Evolutionary conservation across 2,329 filamentous ascomycete genomes (phyloP), one percentile per base, ranked within the genome.

Genomic region (Simplicillium aogashimaense): DNA sequence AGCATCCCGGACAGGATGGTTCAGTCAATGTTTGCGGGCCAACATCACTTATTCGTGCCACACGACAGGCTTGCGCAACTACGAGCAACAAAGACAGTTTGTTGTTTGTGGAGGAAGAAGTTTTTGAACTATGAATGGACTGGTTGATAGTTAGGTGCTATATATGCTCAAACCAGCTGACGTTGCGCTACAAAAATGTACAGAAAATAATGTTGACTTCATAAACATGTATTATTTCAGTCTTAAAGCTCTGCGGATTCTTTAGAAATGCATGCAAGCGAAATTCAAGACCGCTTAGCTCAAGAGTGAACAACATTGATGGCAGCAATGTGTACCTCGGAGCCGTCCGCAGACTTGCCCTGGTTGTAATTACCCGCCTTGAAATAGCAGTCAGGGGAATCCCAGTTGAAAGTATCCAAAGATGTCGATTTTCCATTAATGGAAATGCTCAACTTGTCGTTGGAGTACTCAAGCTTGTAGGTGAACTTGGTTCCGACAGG

Each of bases 351-450:
- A 4, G 36, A 38, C 36, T 38, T 38, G 15, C 36, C 36, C 29
- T 38, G 36, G 29, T 38, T 38, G 12, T 38, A 38, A 20, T 38
- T 38, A 12, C 36, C 36, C 10, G 18, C 17, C 36, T 38, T 38
- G 29, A 38, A 38, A 18, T 38, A 38, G 36, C 36, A 38, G 13
- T 14, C 29, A 14, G 36, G 36, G 11, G 36, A 38, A 15, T 38
- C 36, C 36, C 36, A 38, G 28, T n/a, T 32, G n/a, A 38, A 38
- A 16, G 36, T 38, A 29, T 38, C 36, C n/a, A 38, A 28, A 4
- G 29, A 11, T 14, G 36, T 38, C 7, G 25, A 18, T 16, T 38
- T 32, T 25, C 36, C 36, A 12, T 38, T 38, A 14, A 38, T 38
- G 11, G 36, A 38, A 29, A 38, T 38, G 28, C 36, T 38, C 6